Evolutionary conservation across 176 grass and related monocot species (phyloP).

Genomic region (Saccharum spontaneum): DNA sequence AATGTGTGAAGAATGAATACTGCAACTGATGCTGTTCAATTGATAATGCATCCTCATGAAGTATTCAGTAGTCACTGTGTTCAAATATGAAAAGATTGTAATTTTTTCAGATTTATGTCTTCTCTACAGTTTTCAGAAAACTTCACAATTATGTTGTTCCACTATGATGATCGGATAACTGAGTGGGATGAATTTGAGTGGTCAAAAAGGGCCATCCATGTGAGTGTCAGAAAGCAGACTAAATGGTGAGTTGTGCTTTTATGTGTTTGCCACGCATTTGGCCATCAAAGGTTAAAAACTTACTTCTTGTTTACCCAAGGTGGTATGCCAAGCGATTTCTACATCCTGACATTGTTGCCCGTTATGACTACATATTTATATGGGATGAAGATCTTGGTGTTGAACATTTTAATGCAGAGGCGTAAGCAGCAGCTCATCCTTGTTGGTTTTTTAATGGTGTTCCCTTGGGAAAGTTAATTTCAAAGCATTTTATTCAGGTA

Average conservation of each 20-base stretch:
- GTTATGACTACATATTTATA: slow-evolving; percentile 98
- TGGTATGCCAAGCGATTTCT: slow-evolving; percentile 99
- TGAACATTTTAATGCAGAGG: slow-evolving; percentile 95
- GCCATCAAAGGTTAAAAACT: neutral
- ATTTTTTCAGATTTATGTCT: neutral
- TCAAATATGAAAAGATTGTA: neutral
- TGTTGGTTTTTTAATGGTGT: neutral
- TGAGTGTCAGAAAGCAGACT: slow-evolving; percentile 83
- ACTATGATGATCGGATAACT: slow-evolving; percentile 81
- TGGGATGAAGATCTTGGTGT: slow-evolving; percentile 99
- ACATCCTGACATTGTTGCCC: slow-evolving; percentile 83
- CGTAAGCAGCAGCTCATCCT: slow-evolving; percentile 42
- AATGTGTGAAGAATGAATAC: neutral
- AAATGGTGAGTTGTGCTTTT: slow-evolving; percentile 66
- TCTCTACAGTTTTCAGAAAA: slow-evolving; percentile 79
- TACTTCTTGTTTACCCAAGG: slow-evolving; percentile 44
- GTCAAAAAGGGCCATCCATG: slow-evolving; percentile 92
- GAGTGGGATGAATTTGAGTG: slow-evolving; percentile 96
- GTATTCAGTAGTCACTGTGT: neutral
- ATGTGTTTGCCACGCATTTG: neutral
- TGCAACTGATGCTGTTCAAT: neutral
- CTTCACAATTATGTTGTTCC: slow-evolving; percentile 90
- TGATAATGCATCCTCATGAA: slow-evolving; percentile 23
- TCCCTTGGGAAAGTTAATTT: slow-evolving; percentile 1
- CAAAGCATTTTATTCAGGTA: slow-evolving; percentile 51